Evolutionary conservation across 768 basidiomycete species (phyloP).

Genomic region (Boletus subparvulus): DNA sequence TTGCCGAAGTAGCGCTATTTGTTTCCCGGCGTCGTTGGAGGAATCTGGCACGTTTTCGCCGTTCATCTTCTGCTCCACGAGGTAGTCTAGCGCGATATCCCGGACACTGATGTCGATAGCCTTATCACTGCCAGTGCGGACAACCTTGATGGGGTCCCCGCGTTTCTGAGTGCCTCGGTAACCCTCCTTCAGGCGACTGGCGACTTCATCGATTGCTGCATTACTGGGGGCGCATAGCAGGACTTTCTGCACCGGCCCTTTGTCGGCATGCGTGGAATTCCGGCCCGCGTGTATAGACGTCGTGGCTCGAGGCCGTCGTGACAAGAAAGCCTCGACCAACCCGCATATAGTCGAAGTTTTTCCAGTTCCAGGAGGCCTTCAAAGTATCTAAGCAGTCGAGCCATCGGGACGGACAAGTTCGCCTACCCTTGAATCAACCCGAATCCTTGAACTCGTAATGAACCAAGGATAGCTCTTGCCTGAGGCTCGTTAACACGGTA

Average conservation of each 20-base stretch:
- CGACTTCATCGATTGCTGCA: constrained; percentile 97
- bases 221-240: constrained; percentile 97
- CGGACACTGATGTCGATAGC: constrained; percentile 76
- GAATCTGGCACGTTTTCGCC: constrained; percentile 37
- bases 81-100: constrained; percentile 82
- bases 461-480: constrained; percentile 80
- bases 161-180: constrained; percentile 56
- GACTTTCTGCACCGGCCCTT: constrained; percentile 60
- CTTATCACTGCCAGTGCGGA: constrained; percentile 82
- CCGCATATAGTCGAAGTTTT: constrained; percentile 98
- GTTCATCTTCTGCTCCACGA: constrained; percentile 77
- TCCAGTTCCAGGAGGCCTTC: constrained; percentile 94
- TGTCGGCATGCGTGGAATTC: constrained; percentile 39
- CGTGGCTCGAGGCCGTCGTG: constrained; percentile 50
- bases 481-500: constrained; percentile 92
- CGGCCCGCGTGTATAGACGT: constrained; percentile 52
- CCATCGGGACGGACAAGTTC: not conserved
- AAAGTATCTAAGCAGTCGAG: not conserved
- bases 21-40: constrained; percentile 52
- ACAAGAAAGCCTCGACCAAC: constrained; percentile 80
- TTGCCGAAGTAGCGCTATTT: constrained; percentile 56
- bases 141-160: constrained; percentile 68
- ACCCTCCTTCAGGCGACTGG: constrained; percentile 81
- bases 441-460: constrained; percentile 74
- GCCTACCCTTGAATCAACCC: constrained; percentile 90